A percentile compares a stretch with the other conserved stretches of the same genome.
These are phyloP conservation scores for Phoenix roebelenii DNA, from an alignment of 176 grass and related monocot genomes.

Conservation along the genomic window DNA sequence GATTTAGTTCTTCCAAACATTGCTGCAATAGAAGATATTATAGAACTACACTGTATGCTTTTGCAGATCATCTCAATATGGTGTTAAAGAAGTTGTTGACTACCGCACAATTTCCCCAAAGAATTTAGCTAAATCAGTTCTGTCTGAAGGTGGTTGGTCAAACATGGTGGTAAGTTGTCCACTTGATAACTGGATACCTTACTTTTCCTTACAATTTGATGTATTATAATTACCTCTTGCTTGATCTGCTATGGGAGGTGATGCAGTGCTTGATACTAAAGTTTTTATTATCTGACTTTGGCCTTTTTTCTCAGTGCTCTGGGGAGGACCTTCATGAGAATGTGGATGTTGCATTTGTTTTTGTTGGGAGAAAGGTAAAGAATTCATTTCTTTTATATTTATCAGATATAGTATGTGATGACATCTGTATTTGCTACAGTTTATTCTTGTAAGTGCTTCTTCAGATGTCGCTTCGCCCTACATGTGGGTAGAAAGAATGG, in stretches of 20 bases:
- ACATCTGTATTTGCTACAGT: neutral
- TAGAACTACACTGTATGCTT: no score
- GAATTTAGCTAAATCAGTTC: conserved; percentile 56
- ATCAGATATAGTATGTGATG: neutral
- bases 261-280: neutral
- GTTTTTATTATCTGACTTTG: neutral
- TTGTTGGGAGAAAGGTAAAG: conserved; percentile 71
- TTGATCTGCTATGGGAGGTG: no score
- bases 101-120: conserved; percentile 62
- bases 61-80: conserved; percentile 43
- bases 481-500: no score
- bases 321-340: conserved; percentile 25
- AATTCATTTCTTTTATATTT: neutral
- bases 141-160: conserved; percentile 89
- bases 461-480: no score
- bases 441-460: neutral
- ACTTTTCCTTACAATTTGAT: neutral
- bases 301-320: conserved; percentile 52
- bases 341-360: conserved; percentile 71
- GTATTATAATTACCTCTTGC: neutral
- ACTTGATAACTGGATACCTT: conserved; percentile 3
- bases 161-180: conserved; percentile 56
- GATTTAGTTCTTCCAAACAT: no score
- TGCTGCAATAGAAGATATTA: no score
- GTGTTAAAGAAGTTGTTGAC: conserved; percentile 48